These are phyloP conservation scores for Boletus rubescentipes DNA, from an alignment of 768 basidiomycete species.

Conservation along the genomic window DNA sequence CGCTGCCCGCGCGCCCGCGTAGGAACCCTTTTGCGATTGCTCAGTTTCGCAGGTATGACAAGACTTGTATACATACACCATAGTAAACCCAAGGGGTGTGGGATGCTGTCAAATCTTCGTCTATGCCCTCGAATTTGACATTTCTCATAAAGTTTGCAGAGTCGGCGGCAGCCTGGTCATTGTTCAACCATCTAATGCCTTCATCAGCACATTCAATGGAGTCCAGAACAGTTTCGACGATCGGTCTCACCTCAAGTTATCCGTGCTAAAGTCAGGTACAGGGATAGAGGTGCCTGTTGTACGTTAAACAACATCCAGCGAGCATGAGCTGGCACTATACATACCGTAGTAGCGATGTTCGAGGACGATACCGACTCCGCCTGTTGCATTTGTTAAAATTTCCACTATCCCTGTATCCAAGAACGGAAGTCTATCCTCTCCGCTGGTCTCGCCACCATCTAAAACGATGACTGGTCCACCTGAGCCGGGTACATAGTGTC, in stretches of 20 bases:
- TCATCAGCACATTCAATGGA: constrained; percentile 2
- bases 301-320: not conserved
- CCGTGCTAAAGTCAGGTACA: constrained; percentile 75
- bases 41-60: not conserved
- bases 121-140: constrained; percentile 70
- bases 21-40: constrained; percentile 61
- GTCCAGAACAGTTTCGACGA: not conserved
- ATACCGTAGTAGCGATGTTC: constrained; percentile 90
- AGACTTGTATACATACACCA: constrained; percentile 54
- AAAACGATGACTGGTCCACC: constrained; percentile 86
- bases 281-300: constrained; percentile 68
- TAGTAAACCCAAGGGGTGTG: constrained; percentile 90
- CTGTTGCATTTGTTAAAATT: constrained; percentile 79
- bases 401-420: constrained; percentile 80
- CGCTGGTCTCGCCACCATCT: constrained; percentile 93
- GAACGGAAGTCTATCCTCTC: constrained; percentile 56
- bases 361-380: constrained; percentile 87
- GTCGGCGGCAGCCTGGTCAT: constrained; percentile 86
- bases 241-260: constrained; percentile 61
- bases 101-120: constrained; percentile 69
- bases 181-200: constrained; percentile 73
- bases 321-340: constrained; percentile 8
- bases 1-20: constrained; percentile 91
- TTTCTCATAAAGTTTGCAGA: constrained; percentile 88
- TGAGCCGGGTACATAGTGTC: constrained; percentile 69